A percentile compares a stretch with the other conserved stretches of the same genome.
These are phyloP conservation scores for Backusella australiensis DNA, from an alignment of 192 early-diverging fungal genomes.

Conservation along the genomic window DNA sequence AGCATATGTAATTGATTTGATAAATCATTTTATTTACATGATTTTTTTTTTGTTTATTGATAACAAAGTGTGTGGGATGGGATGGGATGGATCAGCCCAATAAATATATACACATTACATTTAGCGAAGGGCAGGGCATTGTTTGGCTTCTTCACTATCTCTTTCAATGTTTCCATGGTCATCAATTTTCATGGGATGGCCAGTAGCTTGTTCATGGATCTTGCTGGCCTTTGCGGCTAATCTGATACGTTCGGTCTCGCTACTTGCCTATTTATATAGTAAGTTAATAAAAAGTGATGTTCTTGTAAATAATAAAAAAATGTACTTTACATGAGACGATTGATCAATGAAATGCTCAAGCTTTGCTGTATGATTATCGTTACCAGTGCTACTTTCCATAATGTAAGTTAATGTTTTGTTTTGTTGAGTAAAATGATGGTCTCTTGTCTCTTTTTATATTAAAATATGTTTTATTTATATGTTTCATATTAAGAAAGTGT, in stretches of 20 bases:
- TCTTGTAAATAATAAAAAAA: background rate
- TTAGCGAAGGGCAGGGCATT: slow-evolving; percentile 7
- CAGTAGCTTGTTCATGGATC: slow-evolving; percentile 7
- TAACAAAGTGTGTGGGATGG: too few relatives aligned
- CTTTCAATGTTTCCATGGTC: slow-evolving; percentile 1
- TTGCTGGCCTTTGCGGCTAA: slow-evolving; percentile 1
- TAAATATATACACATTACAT: background rate
- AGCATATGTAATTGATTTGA: background rate
- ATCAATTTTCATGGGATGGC: slow-evolving; percentile 13
- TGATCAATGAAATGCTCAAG: background rate
- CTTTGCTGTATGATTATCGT: background rate
- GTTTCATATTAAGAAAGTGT: too few relatives aligned
- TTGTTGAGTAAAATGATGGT: background rate
- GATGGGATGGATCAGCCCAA: background rate
- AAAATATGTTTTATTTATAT: too few relatives aligned
- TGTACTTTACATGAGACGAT: background rate
- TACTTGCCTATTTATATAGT: background rate
- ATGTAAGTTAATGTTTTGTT: background rate
- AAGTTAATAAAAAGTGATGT: background rate
- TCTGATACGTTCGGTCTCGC: background rate
- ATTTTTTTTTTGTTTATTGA: background rate
- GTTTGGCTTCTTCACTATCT: background rate
- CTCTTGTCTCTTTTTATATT: too few relatives aligned
- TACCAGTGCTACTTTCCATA: background rate
- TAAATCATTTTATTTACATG: too few relatives aligned